Conservation (phyloP, 306 rosid species). For the Cucumis melo region DNA sequence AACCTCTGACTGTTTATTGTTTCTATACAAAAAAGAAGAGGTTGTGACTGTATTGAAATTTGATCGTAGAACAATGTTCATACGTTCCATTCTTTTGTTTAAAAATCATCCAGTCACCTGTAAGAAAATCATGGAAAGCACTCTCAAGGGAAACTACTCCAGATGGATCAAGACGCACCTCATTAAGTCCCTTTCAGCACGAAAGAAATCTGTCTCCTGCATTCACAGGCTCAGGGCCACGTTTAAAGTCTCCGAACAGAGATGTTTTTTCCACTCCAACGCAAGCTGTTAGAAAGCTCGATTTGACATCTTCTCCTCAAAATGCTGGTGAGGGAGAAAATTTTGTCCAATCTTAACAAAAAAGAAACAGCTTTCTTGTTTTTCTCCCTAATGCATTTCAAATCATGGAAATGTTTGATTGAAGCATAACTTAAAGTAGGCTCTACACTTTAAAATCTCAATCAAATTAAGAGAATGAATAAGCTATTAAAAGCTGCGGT, state of each 20-base stretch:
- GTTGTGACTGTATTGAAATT: not conserved
- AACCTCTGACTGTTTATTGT: not conserved
- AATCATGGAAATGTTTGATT: not conserved
- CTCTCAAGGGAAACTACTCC: constrained; percentile 52
- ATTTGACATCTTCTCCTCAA: constrained; percentile 38
- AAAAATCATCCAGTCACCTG: constrained; percentile 36
- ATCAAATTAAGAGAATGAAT: not conserved
- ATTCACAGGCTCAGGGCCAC: constrained; percentile 28
- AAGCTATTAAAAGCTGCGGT: not conserved
- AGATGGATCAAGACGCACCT: constrained; percentile 38
- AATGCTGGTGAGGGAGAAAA: constrained; percentile 33
- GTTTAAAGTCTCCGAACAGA: constrained; percentile 25
- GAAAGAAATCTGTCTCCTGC: constrained; percentile 65
- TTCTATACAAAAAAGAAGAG: not conserved
- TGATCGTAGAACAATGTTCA: not conserved
- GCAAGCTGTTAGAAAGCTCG: constrained; percentile 32
- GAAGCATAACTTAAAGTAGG: not conserved
- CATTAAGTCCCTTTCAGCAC: constrained; percentile 37
- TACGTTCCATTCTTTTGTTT: constrained; percentile 8
- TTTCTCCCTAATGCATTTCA: not conserved
- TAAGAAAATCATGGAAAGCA: constrained; percentile 40
- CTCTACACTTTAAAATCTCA: not conserved
- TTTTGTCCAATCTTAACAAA: not conserved
- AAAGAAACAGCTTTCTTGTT: not conserved
- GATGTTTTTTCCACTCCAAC: constrained; percentile 19